These are phyloP conservation scores for Fusarium bulbicola DNA, from an alignment of 2,329 filamentous ascomycete species.

Conservation along the genomic window DNA sequence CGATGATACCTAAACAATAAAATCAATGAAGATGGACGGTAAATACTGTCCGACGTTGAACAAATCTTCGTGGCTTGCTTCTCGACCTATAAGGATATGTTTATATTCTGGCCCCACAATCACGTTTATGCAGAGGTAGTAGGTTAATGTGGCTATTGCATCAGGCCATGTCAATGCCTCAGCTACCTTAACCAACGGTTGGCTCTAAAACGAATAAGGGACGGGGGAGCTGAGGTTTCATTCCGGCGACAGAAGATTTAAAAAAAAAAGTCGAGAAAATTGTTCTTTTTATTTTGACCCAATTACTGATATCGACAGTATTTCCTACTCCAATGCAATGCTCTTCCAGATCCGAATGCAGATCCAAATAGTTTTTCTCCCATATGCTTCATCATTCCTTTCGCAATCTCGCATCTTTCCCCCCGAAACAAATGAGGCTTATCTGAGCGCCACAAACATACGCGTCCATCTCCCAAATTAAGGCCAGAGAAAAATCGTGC, in stretches of 20 bases:
- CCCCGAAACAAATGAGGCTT: constrained; percentile 12
- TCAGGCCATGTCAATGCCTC: not conserved
- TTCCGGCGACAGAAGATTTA: not conserved
- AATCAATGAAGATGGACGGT: not conserved
- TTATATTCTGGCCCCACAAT: not conserved
- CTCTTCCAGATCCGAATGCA: not conserved
- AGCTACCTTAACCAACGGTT: not conserved
- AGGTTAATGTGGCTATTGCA: not conserved
- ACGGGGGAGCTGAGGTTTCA: not conserved
- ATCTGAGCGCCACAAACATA: constrained; percentile 38
- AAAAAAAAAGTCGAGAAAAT: not conserved
- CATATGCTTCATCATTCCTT: not conserved
- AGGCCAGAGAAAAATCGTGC: not conserved
- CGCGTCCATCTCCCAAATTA: constrained; percentile 12
- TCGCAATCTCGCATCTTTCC: constrained; percentile 18
- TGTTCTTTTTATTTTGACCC: not conserved
- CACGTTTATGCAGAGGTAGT: not conserved
- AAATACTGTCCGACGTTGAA: not conserved
- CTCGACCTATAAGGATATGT: not conserved
- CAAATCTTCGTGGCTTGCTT: not conserved
- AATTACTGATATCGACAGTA: constrained; percentile 1
- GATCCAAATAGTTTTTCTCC: not conserved
- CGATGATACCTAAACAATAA: not conserved
- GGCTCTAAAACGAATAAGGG: not conserved
- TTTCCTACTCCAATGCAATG: constrained; percentile 14